These are phyloP conservation scores for Coemansia guatemalensis DNA, from an alignment of 192 early-diverging fungal genomes.

Conservation along the genomic window DNA sequence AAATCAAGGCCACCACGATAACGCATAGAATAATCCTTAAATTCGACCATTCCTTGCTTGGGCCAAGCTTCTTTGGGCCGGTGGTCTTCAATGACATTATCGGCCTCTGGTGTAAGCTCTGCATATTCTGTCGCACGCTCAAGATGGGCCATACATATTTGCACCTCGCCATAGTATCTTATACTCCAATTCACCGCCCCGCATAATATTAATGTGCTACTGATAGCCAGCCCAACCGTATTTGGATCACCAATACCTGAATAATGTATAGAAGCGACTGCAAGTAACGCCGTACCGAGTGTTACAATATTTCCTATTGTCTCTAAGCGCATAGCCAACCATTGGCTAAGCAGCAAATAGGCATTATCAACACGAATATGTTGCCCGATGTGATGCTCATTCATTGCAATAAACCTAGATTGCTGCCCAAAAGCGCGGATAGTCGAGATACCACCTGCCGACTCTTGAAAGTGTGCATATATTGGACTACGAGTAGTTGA, in stretches of 20 bases:
- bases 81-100: conserved; percentile 22
- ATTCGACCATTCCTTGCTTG: conserved; percentile 45
- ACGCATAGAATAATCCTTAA: conserved; percentile 53
- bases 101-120: conserved; percentile 33
- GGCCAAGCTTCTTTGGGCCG: conserved; percentile 54
- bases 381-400: conserved; percentile 62
- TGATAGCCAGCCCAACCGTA: conserved; percentile 70
- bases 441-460: conserved; percentile 73
- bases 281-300: conserved; percentile 69
- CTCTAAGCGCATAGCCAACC: conserved; percentile 77
- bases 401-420: conserved; percentile 66
- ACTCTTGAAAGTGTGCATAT: conserved; percentile 79
- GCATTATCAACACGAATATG: conserved; percentile 80
- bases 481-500: conserved; percentile 74
- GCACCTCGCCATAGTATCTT: conserved; percentile 68
- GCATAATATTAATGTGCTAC: conserved; percentile 76
- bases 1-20: conserved; percentile 54
- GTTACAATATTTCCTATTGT: conserved; percentile 70
- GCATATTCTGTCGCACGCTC: conserved; percentile 57
- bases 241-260: conserved; percentile 55
- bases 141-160: conserved; percentile 60
- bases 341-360: conserved; percentile 65
- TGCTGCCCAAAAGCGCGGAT: conserved; percentile 86
- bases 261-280: conserved; percentile 58
- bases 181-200: conserved; percentile 74